Percentiles rank a stretch among this genome's conserved stretches.
Conservation (phyloP, 306 rosid species). For the Cajanus cajan region DNA sequence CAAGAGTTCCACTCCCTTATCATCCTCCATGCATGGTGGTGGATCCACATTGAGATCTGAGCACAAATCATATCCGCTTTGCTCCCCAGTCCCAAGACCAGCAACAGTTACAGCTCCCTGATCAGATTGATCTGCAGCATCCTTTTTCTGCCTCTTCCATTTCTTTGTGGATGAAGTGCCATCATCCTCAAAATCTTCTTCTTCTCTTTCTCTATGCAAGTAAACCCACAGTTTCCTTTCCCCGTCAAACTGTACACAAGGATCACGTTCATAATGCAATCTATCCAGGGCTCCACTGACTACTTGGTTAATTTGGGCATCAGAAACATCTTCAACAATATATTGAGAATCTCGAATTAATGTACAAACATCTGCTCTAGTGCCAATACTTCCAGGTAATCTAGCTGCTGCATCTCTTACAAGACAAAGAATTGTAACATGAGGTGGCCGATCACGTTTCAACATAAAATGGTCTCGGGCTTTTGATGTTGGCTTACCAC, state of each 20-base stretch:
- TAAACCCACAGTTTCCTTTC: conserved; percentile 98
- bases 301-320: conserved; percentile 94
- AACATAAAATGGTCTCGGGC: conserved; percentile 99
- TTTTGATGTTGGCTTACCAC: conserved; percentile 99
- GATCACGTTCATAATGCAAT: conserved; percentile 98
- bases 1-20: conserved; percentile 60
- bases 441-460: conserved; percentile 97
- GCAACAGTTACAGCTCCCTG: conserved; percentile 83
- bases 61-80: conserved; percentile 68
- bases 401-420: conserved; percentile 99
- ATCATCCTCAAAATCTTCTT: conserved; percentile 98
- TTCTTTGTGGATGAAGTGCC: conserved; percentile 99
- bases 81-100: conserved; percentile 63
- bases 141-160: conserved; percentile 99
- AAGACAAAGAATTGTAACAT: conserved; percentile 97
- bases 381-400: conserved; percentile 98
- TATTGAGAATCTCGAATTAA: conserved; percentile 97
- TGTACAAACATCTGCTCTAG: conserved; percentile 98
- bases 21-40: conserved; percentile 58
- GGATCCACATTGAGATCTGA: conserved; percentile 92
- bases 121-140: conserved; percentile 72
- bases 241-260: conserved; percentile 96
- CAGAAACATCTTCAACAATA: conserved; percentile 96
- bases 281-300: conserved; percentile 99
- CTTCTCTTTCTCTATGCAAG: conserved; percentile 97